Base-by-base conservation (phyloP, 495 filamentous ascomycete genomes). In the Penicillium maclennaniae region DNA sequence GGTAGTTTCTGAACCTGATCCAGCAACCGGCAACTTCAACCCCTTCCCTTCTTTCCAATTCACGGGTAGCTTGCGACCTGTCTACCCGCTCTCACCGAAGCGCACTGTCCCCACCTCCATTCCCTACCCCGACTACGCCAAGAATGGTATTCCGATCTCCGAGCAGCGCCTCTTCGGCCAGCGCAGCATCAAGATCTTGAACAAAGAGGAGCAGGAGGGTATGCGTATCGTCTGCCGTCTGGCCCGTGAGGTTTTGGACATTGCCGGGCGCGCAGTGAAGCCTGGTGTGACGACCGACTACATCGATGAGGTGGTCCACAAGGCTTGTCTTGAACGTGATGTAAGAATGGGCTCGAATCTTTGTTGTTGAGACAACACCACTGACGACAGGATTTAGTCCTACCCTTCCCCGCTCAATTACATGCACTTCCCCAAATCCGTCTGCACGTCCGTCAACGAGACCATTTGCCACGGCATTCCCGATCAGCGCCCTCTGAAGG, bases 361-460 rank as follows among this genome's bases (percentile, higher is more conserved):
- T 14, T 14, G 31, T 34, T 70, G 63, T 47, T 59, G 16, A 37
- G n/a, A 12, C 19, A 9, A 5, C 21, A 43, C n/a, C 17, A 26
- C 54, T 71, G 41, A 60, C 65, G 52, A n/a, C 31, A 45, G 49
- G 42, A 51, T 19, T 19, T 47, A 97, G 93, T 88, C 91, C 12
- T 99, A 99, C 62, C 93, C 93, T 0, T 99, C 93, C 0, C 90
- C 92, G 2, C 73, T 99, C 8, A 99, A 99, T 75, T 99, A 99
- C 69, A 84, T 85, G 77, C 78, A 90, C 68, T 99, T 97, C 76
- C 93, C 93, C 50, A 99, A 99, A 77, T 99, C 93, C 1, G 85
- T 97, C 42, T 99, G 93, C 71, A 97, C 91, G 1, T 96, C 91
- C 2, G 65, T 87, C 53, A 99, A 99, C 75, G 93, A 99, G 72